Evolutionary conservation across 371 early-diverging fungal species (phyloP), one percentile per base, ranked within the genome.

Genomic region (Mortierella sp.): DNA sequence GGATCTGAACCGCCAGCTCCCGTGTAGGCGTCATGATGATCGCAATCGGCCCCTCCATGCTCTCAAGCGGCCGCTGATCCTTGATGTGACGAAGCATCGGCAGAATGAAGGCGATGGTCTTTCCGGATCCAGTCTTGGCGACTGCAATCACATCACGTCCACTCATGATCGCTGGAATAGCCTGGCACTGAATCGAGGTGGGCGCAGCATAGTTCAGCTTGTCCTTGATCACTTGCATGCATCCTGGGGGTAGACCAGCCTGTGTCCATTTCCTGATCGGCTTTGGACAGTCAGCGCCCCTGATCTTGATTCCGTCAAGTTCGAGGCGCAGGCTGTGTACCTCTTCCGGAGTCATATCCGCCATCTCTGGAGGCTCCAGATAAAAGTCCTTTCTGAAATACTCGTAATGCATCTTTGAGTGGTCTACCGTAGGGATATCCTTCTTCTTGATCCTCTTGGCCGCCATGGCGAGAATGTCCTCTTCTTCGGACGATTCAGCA

Each of bases 101-200:
- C 50, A 99, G 78, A 32, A 98, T 78, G 72, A 98, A 99, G 0
- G 98, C 97, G 70, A 99, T 89, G 3, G 99, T 98, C 84, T 99
- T 98, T 42, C 99, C 99, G 52, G 94, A 94, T 7, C 99, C 99
- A 0, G 99, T 99, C 70, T 98, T 99, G n/a, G 99, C 99, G 27
- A 99, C 95, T 24, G 97, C 97, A 79, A 99, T 95, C 8, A 99
- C 94, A 81, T 99, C 98, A 4, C 98, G 90, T 2, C 99, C 99
- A 69, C 92, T 90, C 93, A 98, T 89, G 48, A 98, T 91, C 0
- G 97, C 95, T n/a, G 99, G 99, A 26, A 99, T 94, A 0, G 96
- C 96, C 79, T 99, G 99, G 4, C 94, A 92, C 81, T 99, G 99
- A 66, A 99, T 98, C 0, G 98, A 86, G 0, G 98, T 95, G 0